Percentiles rank a stretch among this genome's conserved stretches.
Conservation (phyloP, 768 basidiomycete genomes). For the Boletus edulis region DNA sequence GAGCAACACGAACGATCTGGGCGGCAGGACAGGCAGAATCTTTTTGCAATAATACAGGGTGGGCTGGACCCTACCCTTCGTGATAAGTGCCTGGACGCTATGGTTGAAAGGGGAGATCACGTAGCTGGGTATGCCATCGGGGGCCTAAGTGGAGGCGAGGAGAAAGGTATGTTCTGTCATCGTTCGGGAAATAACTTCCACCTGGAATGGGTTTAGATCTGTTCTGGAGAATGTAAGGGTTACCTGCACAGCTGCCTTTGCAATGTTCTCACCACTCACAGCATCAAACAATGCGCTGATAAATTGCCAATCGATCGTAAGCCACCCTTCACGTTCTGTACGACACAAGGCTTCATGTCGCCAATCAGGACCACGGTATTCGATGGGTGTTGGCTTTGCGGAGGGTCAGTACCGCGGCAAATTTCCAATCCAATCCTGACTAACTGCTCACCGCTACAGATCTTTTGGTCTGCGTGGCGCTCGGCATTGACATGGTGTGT, state of each 20-base stretch:
- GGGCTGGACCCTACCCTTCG: slow-evolving; percentile 72
- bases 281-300: slow-evolving; percentile 80
- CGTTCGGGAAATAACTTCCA: slow-evolving; percentile 3
- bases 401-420: slow-evolving; percentile 55
- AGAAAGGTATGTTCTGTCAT: slow-evolving; percentile 58
- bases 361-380: slow-evolving; percentile 74
- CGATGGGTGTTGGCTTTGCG: slow-evolving; percentile 91
- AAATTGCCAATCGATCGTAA: slow-evolving; percentile 75
- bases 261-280: slow-evolving; percentile 29
- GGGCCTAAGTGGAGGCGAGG: slow-evolving; percentile 88
- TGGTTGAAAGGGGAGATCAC: slow-evolving; percentile 70
- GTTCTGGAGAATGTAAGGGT: slow-evolving; percentile 79
- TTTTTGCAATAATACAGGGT: slow-evolving; percentile 92
- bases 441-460: slow-evolving; percentile 42
- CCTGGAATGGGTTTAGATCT: slow-evolving; percentile 46
- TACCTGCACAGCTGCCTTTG: background rate
- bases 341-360: slow-evolving; percentile 9
- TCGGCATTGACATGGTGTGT: slow-evolving; percentile 89
- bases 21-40: slow-evolving; percentile 64
- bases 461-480: slow-evolving; percentile 83
- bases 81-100: slow-evolving; percentile 74
- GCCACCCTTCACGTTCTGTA: slow-evolving; percentile 21
- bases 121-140: slow-evolving; percentile 92
- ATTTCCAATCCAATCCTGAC: background rate
- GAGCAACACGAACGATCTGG: slow-evolving; percentile 68